Evolutionary conservation across 805 yeast genomes (phyloP), one percentile per base, ranked within the genome.

Genomic region (Suhomyces sp.): DNA sequence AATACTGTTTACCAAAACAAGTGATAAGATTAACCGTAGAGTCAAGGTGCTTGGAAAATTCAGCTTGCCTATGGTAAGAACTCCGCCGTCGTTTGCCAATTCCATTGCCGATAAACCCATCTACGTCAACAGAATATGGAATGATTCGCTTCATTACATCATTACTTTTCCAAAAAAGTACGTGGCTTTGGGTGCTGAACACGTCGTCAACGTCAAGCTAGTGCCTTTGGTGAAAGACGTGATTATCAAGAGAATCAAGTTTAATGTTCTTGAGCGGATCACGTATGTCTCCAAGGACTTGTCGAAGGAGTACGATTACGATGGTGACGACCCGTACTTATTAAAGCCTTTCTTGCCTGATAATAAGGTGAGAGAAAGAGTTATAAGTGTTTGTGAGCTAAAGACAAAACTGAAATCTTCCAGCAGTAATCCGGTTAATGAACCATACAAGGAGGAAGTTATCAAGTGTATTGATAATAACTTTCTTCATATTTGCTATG

Each of bases 91-190:
- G 5, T 77, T 79, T 63, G 84, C 84, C 2, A 77, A 80, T 35
- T 78, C 83, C 3, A 79, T 81, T 6, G 73, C 83, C 5, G 86
- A 87, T 63, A 88, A 87, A 62, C 90, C 96, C 0, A 80, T 88
- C 15, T 87, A 85, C 65, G 90, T 88, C 35, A 87, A 86, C 64
- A 77, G 88, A 56, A 77, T 84, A 1, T 88, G 94, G 94, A 83
- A 84, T 59, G 85, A 87, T 51, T 67, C 90, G 0, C 68, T 88
- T 36, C 83, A 84, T 52, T 88, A 88, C 67, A 87, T 87, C 57
- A 78, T 88, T 13, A 80, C 90, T 0, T 78, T 88, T 54, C 91
- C 92, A 0, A 78, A 78, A 53, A 88, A 88, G 61, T 88, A 77
- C 65, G 82, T 87, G 9, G 76, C 88, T 1, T 68, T 88, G 47